Evolutionary conservation across 2,329 filamentous ascomycete genomes (phyloP), one percentile per base, ranked within the genome.

Genomic region (Capronia epimyces): DNA sequence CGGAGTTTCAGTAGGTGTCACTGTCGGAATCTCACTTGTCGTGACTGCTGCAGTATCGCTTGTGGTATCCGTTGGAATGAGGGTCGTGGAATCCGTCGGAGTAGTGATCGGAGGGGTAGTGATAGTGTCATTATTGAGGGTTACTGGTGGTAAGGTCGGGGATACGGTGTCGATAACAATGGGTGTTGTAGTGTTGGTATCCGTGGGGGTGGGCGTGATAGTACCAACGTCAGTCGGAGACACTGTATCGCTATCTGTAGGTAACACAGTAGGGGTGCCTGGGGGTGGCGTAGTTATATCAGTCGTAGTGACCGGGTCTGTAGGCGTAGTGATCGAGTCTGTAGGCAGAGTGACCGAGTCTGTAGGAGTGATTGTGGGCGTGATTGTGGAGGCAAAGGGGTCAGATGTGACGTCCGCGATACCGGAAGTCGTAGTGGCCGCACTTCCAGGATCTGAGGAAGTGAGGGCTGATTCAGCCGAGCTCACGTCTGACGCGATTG

Each of bases 141-240:
- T 16, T 25, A 6, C 39, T 13, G 39, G 20, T 8, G 39, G 21
- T 13, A 25, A 8, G 18, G 51, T 50, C 1, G 48, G 48, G 12
- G 27, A 32, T 15, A 32, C 10, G 27, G 45, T 43, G 12, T 49
- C 25, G 13, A 15, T 22, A 29, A 22, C 27, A 10, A 41, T 45
- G 8, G 44, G 34, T 24, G 43, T 40, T 6, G 34, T 29, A 9
- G 46, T 34, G 13, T 8, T 21, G 22, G 34, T 48, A 24, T 44
- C 43, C 10, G 53, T 53, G 15, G 24, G 21, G 29, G 49, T 24
- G 2, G 29, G 13, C 6, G 22, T 44, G 43, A 24, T 46, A 9
- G 54, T 48, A 10, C 58, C 51, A 32, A 70, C 71, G 15, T 69
- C 72, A 12, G 68, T 77, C 2, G 73, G 66, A 7, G 60, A 46